Evolutionary conservation across 805 yeast species (phyloP).

Genomic region (Yamadazyma phyllophila): DNA sequence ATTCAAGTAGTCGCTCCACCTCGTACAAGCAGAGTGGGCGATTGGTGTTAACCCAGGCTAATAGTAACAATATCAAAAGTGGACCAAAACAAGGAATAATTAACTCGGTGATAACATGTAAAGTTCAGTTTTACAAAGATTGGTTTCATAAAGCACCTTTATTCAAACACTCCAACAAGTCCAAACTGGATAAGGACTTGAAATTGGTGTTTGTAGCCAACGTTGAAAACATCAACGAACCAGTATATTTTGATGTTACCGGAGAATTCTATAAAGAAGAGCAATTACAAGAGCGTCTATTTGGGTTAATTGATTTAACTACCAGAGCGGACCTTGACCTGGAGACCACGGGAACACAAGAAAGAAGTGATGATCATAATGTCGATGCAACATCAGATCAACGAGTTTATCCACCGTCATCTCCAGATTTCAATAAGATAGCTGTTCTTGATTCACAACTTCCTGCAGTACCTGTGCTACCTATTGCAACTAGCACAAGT

Average conservation of each 20-base stretch:
- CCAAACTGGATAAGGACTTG: not conserved
- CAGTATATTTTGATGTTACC: constrained; percentile 3
- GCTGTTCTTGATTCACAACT: not conserved
- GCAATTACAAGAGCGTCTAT: not conserved
- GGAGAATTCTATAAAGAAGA: not conserved
- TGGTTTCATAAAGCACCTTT: constrained; percentile 26
- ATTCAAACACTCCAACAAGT: not conserved
- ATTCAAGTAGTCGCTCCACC: not conserved
- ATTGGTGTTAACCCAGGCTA: constrained; percentile 9
- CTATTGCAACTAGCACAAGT: constrained; percentile 8
- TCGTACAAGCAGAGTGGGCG: constrained; percentile 5
- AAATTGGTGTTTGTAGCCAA: constrained; percentile 7
- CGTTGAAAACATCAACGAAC: not conserved
- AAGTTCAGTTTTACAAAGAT: constrained; percentile 33
- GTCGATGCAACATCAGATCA: no score
- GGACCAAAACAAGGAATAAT: constrained; percentile 2
- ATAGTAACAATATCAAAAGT: not conserved
- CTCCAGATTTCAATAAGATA: not conserved
- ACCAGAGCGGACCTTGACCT: not conserved
- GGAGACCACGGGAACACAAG: not conserved
- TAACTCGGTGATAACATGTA: constrained; percentile 21
- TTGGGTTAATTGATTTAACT: not conserved
- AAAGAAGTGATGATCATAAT: no score
- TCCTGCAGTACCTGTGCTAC: not conserved
- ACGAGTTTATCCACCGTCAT: not conserved